A percentile compares a stretch with the other conserved stretches of the same genome.
Evolutionary conservation across 2,329 filamentous ascomycete genomes (phyloP).

Genomic region (Leptographium lundbergii): DNA sequence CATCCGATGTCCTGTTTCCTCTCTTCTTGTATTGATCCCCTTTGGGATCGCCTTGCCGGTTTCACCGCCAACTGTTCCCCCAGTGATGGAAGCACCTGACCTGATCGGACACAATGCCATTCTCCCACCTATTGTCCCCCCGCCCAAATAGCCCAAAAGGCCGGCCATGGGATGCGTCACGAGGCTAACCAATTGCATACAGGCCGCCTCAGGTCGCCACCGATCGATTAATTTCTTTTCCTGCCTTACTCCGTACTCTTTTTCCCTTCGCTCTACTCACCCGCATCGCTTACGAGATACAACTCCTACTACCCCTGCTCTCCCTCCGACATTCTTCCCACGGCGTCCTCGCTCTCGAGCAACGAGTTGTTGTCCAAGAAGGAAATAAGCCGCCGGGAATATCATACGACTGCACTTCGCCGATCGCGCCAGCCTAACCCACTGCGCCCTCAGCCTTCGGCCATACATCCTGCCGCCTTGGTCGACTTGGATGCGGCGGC

Average conservation of each 20-base stretch:
- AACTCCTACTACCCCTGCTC: background rate
- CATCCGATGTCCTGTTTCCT: background rate
- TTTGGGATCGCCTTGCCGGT: background rate
- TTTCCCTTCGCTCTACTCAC: background rate
- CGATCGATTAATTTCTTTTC: conserved; percentile 4
- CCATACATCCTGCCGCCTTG: background rate
- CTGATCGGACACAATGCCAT: background rate
- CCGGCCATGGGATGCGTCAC: conserved; percentile 9
- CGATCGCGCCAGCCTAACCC: background rate
- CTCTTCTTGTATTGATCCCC: background rate
- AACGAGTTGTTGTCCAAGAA: no score
- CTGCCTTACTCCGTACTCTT: background rate
- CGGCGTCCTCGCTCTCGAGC: no score
- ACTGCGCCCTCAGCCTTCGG: background rate
- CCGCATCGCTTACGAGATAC: background rate
- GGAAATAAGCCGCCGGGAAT: no score
- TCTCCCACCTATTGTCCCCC: background rate
- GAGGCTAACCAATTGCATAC: conserved; percentile 14
- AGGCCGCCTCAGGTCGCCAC: conserved; percentile 13
- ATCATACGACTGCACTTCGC: no score
- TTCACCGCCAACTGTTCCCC: conserved; percentile 7
- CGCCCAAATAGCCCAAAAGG: background rate
- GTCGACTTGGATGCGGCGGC: conserved; percentile 7
- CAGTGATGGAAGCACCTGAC: conserved; percentile 6
- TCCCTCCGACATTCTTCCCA: no score